Evolutionary conservation across 2,329 filamentous ascomycete genomes (phyloP).

Genomic region (Fusarium subglutinans): DNA sequence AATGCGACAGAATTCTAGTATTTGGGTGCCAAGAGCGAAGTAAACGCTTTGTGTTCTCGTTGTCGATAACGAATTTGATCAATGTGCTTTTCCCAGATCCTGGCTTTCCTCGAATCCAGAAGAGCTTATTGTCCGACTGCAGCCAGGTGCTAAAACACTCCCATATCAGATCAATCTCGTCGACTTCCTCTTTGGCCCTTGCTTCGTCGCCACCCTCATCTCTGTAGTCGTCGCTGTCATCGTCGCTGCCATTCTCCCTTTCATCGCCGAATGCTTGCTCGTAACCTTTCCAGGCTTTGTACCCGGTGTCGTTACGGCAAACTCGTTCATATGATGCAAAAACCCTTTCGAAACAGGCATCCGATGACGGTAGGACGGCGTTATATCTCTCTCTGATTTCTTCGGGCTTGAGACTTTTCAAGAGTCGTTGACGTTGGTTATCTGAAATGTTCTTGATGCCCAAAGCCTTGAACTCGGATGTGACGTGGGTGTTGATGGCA

Average conservation of each 20-base stretch:
- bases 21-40: rapidly evolving
- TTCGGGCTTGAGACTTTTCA: background rate
- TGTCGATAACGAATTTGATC: background rate
- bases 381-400: background rate
- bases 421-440: background rate
- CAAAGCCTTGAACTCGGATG: background rate
- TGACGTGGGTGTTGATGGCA: background rate
- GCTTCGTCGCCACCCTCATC: too few species aligned
- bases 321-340: background rate
- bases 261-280: too few species aligned
- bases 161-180: background rate
- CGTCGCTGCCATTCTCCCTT: background rate
- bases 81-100: background rate
- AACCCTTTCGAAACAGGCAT: background rate
- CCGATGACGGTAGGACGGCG: rapidly evolving
- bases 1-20: background rate
- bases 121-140: rapidly evolving
- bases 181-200: background rate
- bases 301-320: rapidly evolving
- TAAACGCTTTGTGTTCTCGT: rapidly evolving
- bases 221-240: too few species aligned
- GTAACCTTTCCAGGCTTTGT: background rate
- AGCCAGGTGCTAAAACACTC: background rate
- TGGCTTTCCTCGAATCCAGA: background rate
- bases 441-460: rapidly evolving